Percentiles rank a stretch among this genome's conserved stretches.
Conservation (phyloP, 306 rosid species). For the Pterocarpus santalinus region DNA sequence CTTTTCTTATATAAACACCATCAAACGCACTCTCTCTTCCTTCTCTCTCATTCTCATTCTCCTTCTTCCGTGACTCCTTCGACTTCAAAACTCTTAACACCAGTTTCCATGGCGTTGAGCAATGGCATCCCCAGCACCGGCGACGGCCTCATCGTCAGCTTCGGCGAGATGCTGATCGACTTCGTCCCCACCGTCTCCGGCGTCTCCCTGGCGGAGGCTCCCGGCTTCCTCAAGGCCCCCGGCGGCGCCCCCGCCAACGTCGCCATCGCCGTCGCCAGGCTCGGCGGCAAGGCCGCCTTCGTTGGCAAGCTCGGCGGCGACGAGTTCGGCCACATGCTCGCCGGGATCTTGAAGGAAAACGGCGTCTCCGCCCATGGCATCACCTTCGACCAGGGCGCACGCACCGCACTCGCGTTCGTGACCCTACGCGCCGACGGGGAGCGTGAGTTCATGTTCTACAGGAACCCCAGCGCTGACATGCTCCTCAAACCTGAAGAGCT, state of each 20-base stretch:
- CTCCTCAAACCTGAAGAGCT: constrained; percentile 81
- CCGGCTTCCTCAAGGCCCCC: constrained; percentile 89
- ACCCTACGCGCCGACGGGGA: constrained; percentile 93
- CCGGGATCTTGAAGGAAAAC: constrained; percentile 78
- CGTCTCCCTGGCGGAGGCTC: constrained; percentile 86
- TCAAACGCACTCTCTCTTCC: constrained; percentile 7
- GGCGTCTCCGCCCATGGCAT: constrained; percentile 72
- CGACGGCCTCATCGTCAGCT: constrained; percentile 72
- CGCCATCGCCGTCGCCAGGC: constrained; percentile 78
- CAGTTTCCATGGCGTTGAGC: constrained; percentile 44
- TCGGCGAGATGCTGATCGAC: constrained; percentile 95
- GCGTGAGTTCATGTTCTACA: constrained; percentile 97
- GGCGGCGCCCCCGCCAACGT: constrained; percentile 98
- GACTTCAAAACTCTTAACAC: not conserved
- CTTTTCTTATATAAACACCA: constrained; percentile 36
- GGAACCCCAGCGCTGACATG: constrained; percentile 98
- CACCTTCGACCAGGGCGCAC: constrained; percentile 77
- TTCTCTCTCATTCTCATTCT: not conserved
- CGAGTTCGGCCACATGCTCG: constrained; percentile 86
- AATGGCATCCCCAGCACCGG: constrained; percentile 64
- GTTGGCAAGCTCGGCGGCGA: constrained; percentile 88
- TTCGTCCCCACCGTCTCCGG: constrained; percentile 85
- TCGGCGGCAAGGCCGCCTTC: constrained; percentile 79
- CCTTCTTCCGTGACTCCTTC: not conserved
- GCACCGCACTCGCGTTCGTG: constrained; percentile 94